Percentiles rank a stretch among this genome's conserved stretches.
These are phyloP conservation scores for Lasiodiplodia sp. DNA, from an alignment of 2,329 filamentous ascomycete genomes.

Conservation along the genomic window DNA sequence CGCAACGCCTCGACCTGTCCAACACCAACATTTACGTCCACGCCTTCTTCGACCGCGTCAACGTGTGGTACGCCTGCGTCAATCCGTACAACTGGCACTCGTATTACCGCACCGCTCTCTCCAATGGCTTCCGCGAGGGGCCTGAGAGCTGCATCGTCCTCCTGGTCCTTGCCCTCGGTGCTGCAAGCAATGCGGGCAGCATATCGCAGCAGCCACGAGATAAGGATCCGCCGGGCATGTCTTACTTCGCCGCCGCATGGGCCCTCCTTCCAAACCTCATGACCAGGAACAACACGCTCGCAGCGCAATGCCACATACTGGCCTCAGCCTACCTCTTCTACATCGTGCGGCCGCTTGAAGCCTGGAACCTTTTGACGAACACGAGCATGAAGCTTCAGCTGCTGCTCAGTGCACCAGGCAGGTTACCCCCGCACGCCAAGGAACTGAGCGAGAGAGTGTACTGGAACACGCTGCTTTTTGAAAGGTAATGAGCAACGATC, in stretches of 20 bases:
- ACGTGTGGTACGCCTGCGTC: conserved; percentile 85
- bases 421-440: conserved; percentile 73
- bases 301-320: conserved; percentile 80
- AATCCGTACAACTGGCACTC: conserved; percentile 82
- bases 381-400: conserved; percentile 84
- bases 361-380: conserved; percentile 80
- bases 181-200: conserved; percentile 77
- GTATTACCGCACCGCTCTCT: conserved; percentile 77
- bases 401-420: conserved; percentile 74
- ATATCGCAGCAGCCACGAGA: conserved; percentile 75
- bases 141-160: conserved; percentile 84
- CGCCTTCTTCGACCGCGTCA: conserved; percentile 81
- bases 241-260: conserved; percentile 85
- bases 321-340: conserved; percentile 86
- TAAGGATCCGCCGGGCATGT: conserved; percentile 76
- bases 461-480: conserved; percentile 83
- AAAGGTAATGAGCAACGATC: conserved; percentile 55
- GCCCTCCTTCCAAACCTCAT: conserved; percentile 77
- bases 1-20: conserved; percentile 73
- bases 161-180: conserved; percentile 77
- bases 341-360: conserved; percentile 80
- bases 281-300: conserved; percentile 79
- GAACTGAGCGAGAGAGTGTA: conserved; percentile 81
- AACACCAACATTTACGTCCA: conserved; percentile 78
- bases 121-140: conserved; percentile 78